phyloP scores from a whole-genome alignment of 192 early-diverging fungal species.

The Coemansia sp. region DNA sequence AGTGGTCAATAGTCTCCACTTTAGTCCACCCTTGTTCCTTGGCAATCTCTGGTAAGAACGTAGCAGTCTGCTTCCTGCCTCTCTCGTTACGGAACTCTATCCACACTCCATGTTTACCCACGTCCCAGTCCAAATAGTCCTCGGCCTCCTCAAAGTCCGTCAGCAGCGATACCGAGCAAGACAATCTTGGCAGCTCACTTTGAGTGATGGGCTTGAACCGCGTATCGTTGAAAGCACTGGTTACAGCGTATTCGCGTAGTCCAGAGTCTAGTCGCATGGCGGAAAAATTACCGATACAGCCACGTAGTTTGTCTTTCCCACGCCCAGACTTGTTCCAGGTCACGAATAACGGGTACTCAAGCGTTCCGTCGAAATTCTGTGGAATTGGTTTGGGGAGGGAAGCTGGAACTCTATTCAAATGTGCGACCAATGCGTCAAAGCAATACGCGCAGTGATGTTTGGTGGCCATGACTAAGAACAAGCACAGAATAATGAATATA shows the following conservation, averaged over 20 bases:
- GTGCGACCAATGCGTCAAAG: conserved; percentile 74
- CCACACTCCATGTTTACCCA: conserved; percentile 93
- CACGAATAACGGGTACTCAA: conserved; percentile 59
- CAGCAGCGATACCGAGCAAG: conserved; percentile 85
- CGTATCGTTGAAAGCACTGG: conserved; percentile 79
- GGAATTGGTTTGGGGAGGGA: neutral
- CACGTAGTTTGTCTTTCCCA: conserved; percentile 65
- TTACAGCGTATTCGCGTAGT: conserved; percentile 79
- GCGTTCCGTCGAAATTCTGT: conserved; percentile 41
- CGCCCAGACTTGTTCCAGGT: conserved; percentile 38
- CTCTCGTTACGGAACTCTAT: conserved; percentile 74
- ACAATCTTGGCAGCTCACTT: conserved; percentile 68
- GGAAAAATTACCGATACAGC: conserved; percentile 93
- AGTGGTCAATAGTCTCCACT: conserved; percentile 78
- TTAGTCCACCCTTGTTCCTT: conserved; percentile 91
- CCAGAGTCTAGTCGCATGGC: conserved; percentile 71
- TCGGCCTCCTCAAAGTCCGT: conserved; percentile 82
- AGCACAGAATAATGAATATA: neutral
- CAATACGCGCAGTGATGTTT: conserved; percentile 79
- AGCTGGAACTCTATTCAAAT: conserved; percentile 58
- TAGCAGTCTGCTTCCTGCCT: conserved; percentile 67
- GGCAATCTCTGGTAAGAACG: conserved; percentile 92
- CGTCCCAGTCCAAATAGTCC: conserved; percentile 85
- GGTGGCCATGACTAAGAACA: conserved; percentile 19
- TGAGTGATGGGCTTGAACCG: conserved; percentile 82